Conservation (phyloP, 257 asterid species). For the Plectranthus barbatus region DNA sequence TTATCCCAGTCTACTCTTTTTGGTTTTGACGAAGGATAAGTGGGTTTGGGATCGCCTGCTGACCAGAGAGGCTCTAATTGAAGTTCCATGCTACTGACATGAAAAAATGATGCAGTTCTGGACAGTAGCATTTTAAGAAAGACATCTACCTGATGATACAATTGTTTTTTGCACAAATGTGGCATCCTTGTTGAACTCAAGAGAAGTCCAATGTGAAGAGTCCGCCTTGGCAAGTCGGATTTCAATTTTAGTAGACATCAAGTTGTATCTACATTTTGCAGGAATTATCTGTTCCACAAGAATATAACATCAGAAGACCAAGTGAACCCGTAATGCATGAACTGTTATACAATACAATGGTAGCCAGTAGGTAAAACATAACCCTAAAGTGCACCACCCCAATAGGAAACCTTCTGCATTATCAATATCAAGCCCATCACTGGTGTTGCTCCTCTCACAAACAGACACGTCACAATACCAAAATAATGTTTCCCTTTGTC, state of each 20-base stretch:
- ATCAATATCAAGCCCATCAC: neutral
- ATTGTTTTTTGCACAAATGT: conserved; percentile 30
- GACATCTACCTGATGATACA: conserved; percentile 42
- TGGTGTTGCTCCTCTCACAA: neutral
- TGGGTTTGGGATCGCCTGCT: conserved; percentile 46
- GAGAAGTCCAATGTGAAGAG: conserved; percentile 59
- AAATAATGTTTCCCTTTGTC: too few relatives aligned
- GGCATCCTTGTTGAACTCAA: conserved; percentile 43
- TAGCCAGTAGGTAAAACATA: neutral
- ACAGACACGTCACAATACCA: too few relatives aligned
- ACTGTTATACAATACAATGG: neutral
- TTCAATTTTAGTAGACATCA: conserved; percentile 77
- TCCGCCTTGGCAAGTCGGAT: conserved; percentile 85
- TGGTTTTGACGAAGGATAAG: conserved; percentile 74
- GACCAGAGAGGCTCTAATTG: conserved; percentile 10
- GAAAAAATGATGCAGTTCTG: too few relatives aligned
- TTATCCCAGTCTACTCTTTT: conserved; percentile 78
- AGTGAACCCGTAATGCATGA: too few relatives aligned
- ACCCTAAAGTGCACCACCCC: neutral
- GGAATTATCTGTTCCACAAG: conserved; percentile 61
- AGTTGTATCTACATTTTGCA: conserved; percentile 48
- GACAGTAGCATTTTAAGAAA: neutral
- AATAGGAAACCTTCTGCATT: neutral
- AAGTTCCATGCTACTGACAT: neutral
- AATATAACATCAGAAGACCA: conserved; percentile 12